Base-by-base conservation (phyloP, 352 stramenopile species). In the Phytopythium aichiense region DNA sequence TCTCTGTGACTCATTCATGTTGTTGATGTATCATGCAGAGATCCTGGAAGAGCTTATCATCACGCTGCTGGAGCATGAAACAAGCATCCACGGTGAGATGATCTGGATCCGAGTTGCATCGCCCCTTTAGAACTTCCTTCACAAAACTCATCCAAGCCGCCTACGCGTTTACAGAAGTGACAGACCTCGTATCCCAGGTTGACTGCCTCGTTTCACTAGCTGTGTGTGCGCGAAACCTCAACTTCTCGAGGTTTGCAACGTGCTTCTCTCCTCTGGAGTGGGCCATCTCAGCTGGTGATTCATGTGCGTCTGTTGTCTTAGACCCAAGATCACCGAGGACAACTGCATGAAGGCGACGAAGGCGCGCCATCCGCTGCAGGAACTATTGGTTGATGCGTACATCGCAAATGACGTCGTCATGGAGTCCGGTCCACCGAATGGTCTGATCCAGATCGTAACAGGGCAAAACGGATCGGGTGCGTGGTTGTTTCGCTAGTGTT, bases 391-490 rank as follows among this genome's bases (percentile, higher is more conserved):
- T 4, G 85, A 94, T 46, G 70, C 85, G 33, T 96, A 90, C 46
- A 96, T 96, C 43, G 68, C 85, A 13, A 96, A 96, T 49, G 85
- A 94, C 54, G 64, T 92, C 28, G 52, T 64, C 23, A 53, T 95
- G 13, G 71, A 77, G 43, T 61, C 70, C 20, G 67, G 23, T 7
- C 49, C 15, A 25, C 49, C 55, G 16, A 63, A 61, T 22, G 65
- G 75, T 8, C 72, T 79, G 54, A 65, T 93, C 31, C 81, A 88
- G 60, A 65, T 96, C 48, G 67, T 94, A 48, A 94, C 87, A 4
- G 87, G 87, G 7, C 81, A 90, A 58, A 96, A 96, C 60, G 87
- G 87, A 72, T 96, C 87, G 30, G 87, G 87, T 94, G 54, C 56
- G 43, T 31, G 38, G n/a, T 11, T 4, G 13, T 30, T 6, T 54